Base-by-base conservation (phyloP, 805 yeast species). In the Schwanniomyces sp. region DNA sequence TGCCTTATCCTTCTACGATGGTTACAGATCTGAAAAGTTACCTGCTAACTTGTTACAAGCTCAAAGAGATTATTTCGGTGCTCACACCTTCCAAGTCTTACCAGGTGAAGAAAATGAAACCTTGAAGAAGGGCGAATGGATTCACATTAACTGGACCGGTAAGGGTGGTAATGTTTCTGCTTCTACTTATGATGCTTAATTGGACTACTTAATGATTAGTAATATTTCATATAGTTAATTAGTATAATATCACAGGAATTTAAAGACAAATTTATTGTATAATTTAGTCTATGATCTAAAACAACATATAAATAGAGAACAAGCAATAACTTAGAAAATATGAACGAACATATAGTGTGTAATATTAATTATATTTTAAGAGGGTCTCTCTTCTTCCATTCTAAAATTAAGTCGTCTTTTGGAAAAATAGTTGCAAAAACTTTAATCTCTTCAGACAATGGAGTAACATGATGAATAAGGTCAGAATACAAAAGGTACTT, bases 1-100 rank as follows among this genome's bases (percentile, higher is more conserved):
- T 56, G 99, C 98, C 62, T 81, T 92, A 74, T 78, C 97, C 49
- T 92, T 92, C 91, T 94, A 89, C 82, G 99, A 92, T 71, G 98
- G 98, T 74, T 91, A 88, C 90, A 87, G 98, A 85, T 86, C 96
- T 51, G 96, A 82, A 56, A 82, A 86, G 72, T 80, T 91, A 67
- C 98, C 98, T 68, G 99, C 99, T 59, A 92, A 92, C 86, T 82
- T 92, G 76, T 81, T 92, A 71, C 99, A 92, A 81, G 99, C 98
- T 66, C 99, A 92, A 84, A 90, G 99, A 83, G 99, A 92, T 75
- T 92, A 91, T 89, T 92, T 92, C 67, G 99, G 99, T 78, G 98
- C 99, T 58, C 99, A 92, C 84, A 94, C 99, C 67, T 92, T 94
- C 91, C 83, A 83, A 74, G 95, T 94, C 56, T 79, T 91, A 69